These are phyloP conservation scores for Striga asiatica DNA, from an alignment of 257 asterid genomes.

Conservation along the genomic window DNA sequence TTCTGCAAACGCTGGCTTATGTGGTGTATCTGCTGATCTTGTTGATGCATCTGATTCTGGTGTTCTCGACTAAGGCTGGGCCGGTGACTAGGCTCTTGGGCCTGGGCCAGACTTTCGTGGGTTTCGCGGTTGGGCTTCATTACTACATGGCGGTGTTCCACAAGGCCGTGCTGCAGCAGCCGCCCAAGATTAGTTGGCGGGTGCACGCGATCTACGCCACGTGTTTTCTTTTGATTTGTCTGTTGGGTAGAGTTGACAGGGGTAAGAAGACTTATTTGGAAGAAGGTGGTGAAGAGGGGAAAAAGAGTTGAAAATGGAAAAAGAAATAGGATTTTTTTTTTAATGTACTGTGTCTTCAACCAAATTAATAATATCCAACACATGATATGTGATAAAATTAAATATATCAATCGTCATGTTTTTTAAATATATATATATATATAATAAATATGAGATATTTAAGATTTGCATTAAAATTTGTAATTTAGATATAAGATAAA, in stretches of 20 bases:
- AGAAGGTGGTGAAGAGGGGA: conserved; percentile 70
- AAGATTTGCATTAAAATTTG: no score
- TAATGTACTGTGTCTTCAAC: no score
- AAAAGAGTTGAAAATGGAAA: conserved; percentile 47
- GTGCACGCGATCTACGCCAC: conserved; percentile 69
- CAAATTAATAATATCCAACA: no score
- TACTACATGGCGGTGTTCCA: conserved; percentile 82
- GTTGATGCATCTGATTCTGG: conserved; percentile 67
- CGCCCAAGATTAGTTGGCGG: conserved; percentile 79
- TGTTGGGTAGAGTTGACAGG: conserved; percentile 47
- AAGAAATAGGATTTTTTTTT: neutral
- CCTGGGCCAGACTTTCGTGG: conserved; percentile 78
- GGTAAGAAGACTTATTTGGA: conserved; percentile 70
- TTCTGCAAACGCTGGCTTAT: conserved; percentile 55
- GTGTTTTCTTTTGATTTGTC: conserved; percentile 67
- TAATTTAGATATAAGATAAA: no score
- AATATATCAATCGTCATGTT: no score
- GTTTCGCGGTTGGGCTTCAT: conserved; percentile 88
- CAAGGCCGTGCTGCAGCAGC: conserved; percentile 63
- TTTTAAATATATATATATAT: no score
- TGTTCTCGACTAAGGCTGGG: conserved; percentile 70
- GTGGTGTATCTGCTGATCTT: conserved; percentile 82
- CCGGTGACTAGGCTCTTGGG: conserved; percentile 44
- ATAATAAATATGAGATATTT: no score
- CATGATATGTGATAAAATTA: no score